Conservation (phyloP, 768 basidiomycete species). For the Xanthoconium purpureum region DNA sequence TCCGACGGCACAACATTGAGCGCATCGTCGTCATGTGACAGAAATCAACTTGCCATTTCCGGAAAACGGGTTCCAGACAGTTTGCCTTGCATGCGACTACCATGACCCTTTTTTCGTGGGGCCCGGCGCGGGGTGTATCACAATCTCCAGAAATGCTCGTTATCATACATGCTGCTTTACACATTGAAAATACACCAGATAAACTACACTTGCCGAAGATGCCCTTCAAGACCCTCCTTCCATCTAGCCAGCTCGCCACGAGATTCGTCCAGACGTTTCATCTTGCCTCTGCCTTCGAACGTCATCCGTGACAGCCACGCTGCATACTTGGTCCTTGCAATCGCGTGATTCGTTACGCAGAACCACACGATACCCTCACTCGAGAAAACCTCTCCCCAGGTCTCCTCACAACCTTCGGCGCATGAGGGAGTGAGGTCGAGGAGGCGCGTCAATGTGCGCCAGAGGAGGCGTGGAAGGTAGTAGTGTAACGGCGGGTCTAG, state of each 20-base stretch:
- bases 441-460: slow-evolving; percentile 49
- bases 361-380: slow-evolving; percentile 48
- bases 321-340: slow-evolving; percentile 12
- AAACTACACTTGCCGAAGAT: slow-evolving; percentile 8
- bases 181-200: not conserved
- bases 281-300: slow-evolving; percentile 34
- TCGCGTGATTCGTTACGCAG: slow-evolving; percentile 44
- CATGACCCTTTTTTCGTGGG: no score
- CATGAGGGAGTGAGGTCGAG: slow-evolving; percentile 39
- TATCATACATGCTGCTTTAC: no score
- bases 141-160: no score
- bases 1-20: no score
- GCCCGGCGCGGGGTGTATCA: no score
- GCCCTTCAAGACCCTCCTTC: slow-evolving; percentile 24
- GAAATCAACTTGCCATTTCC: no score
- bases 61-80: no score
- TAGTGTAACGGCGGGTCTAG: slow-evolving; percentile 59
- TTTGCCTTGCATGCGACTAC: no score
- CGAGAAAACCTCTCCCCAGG: slow-evolving; percentile 40
- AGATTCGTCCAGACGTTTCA: slow-evolving; percentile 54
- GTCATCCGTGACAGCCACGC: slow-evolving; percentile 17
- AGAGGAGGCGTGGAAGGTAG: slow-evolving; percentile 58
- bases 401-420: slow-evolving; percentile 49
- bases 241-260: slow-evolving; percentile 41
- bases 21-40: no score